Percentiles rank a stretch among this genome's conserved stretches.
phyloP scores from a whole-genome alignment of 2,329 filamentous ascomycete genomes.

The Purpureocillium takamizusanense region DNA sequence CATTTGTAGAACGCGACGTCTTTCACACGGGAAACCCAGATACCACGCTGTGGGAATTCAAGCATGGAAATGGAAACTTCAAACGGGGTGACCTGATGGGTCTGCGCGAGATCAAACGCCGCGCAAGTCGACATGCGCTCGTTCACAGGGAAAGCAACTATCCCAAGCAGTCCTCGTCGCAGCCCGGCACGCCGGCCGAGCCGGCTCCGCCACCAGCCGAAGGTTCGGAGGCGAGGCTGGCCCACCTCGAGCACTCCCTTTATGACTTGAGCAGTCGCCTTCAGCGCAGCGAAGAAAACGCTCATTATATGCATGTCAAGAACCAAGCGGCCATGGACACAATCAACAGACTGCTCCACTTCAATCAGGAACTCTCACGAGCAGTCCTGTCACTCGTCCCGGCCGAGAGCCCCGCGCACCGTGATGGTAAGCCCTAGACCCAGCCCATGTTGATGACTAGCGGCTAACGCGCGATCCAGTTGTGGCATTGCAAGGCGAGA shows the following conservation, averaged over 20 bases:
- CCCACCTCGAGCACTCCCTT: slow-evolving; percentile 68
- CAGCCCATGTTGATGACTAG: slow-evolving; percentile 9
- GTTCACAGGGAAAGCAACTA: slow-evolving; percentile 86
- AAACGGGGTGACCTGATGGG: slow-evolving; percentile 89
- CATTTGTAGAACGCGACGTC: slow-evolving; percentile 76
- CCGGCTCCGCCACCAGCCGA: slow-evolving; percentile 65
- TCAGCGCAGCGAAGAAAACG: slow-evolving; percentile 74
- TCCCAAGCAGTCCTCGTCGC: slow-evolving; percentile 65
- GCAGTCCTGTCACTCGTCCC: slow-evolving; percentile 66
- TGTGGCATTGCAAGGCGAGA: slow-evolving; percentile 45
- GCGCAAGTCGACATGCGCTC: slow-evolving; percentile 84
- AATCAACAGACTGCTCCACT: slow-evolving; percentile 59
- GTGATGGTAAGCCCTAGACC: slow-evolving; percentile 60
- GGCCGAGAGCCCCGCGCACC: slow-evolving; percentile 66
- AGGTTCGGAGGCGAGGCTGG: slow-evolving; percentile 64
- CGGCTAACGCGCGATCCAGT: slow-evolving; percentile 26
- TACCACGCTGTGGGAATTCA: slow-evolving; percentile 95
- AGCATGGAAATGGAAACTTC: slow-evolving; percentile 95
- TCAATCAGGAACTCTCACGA: slow-evolving; percentile 77
- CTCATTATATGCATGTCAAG: slow-evolving; percentile 69
- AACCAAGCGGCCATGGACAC: slow-evolving; percentile 78
- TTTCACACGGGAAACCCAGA: slow-evolving; percentile 94
- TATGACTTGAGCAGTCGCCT: slow-evolving; percentile 73
- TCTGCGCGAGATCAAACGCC: slow-evolving; percentile 87
- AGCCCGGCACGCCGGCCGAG: slow-evolving; percentile 78